Percentiles rank a stretch among this genome's conserved stretches.
Evolutionary conservation across 768 basidiomycete species (phyloP).

Genomic region (Termitomyces heimii): DNA sequence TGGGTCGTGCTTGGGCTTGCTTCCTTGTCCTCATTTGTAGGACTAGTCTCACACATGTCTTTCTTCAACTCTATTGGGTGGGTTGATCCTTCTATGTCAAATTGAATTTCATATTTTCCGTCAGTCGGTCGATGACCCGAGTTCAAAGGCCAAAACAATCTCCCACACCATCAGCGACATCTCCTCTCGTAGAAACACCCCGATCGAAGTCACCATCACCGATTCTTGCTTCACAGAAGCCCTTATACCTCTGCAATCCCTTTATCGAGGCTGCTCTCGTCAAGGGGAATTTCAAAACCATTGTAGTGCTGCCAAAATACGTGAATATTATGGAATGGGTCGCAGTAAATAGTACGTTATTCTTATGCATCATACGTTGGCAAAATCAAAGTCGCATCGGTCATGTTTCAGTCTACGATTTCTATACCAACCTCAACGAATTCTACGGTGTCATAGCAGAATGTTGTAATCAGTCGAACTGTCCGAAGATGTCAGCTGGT

Average conservation of each 20-base stretch:
- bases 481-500: slow-evolving; percentile 92
- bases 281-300: slow-evolving; percentile 97
- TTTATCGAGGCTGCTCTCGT: slow-evolving; percentile 97
- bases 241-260: slow-evolving; percentile 88
- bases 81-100: slow-evolving; percentile 17
- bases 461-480: slow-evolving; percentile 86
- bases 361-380: neutral
- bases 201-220: slow-evolving; percentile 32
- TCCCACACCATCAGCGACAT: slow-evolving; percentile 64
- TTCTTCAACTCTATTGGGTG: slow-evolving; percentile 83
- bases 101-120: slow-evolving; percentile 4
- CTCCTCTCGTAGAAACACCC: slow-evolving; percentile 40
- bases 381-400: neutral
- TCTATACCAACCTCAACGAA: slow-evolving; percentile 94
- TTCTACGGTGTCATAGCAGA: slow-evolving; percentile 96
- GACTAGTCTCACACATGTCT: slow-evolving; percentile 50
- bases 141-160: slow-evolving; percentile 70
- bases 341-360: slow-evolving; percentile 58
- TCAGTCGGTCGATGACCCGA: slow-evolving; percentile 71
- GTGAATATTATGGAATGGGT: slow-evolving; percentile 99
- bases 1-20: neutral
- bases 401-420: slow-evolving; percentile 81
- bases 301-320: slow-evolving; percentile 92
- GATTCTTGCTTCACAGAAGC: slow-evolving; percentile 36
- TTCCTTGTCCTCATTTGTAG: slow-evolving; percentile 8